Conservation (phyloP, 345 rosid genomes). For the Citrus trifoliata region DNA sequence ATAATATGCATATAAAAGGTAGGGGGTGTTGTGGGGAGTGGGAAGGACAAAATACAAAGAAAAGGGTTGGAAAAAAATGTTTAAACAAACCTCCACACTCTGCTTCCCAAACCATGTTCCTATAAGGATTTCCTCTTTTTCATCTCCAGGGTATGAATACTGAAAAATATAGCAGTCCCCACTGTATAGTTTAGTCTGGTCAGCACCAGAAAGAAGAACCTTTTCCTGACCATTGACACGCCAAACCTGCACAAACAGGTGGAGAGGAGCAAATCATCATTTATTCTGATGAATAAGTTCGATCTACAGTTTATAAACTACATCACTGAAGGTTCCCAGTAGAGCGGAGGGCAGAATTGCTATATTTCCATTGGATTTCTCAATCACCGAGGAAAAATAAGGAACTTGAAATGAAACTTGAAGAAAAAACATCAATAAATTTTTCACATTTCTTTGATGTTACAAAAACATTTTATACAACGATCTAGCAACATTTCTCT, state of each 20-base stretch:
- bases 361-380: background rate
- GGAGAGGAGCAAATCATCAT: conserved; percentile 4
- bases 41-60: background rate
- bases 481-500: background rate
- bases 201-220: conserved; percentile 68
- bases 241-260: conserved; percentile 63
- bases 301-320: background rate
- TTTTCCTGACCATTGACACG: conserved; percentile 71
- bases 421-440: background rate
- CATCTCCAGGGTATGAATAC: conserved; percentile 93
- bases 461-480: background rate
- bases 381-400: background rate
- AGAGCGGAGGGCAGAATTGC: background rate
- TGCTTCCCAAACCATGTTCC: conserved; percentile 97
- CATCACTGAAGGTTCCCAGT: background rate
- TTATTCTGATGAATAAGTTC: background rate
- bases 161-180: conserved; percentile 92
- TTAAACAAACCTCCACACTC: conserved; percentile 70
- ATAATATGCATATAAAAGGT: background rate
- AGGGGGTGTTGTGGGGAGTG: background rate
- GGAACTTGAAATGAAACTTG: background rate
- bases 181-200: conserved; percentile 78
- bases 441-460: background rate
- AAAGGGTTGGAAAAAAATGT: background rate
- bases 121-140: conserved; percentile 78